Conservation (phyloP, 371 early-diverging fungal species). For the Zancudomyces culisetae region DNA sequence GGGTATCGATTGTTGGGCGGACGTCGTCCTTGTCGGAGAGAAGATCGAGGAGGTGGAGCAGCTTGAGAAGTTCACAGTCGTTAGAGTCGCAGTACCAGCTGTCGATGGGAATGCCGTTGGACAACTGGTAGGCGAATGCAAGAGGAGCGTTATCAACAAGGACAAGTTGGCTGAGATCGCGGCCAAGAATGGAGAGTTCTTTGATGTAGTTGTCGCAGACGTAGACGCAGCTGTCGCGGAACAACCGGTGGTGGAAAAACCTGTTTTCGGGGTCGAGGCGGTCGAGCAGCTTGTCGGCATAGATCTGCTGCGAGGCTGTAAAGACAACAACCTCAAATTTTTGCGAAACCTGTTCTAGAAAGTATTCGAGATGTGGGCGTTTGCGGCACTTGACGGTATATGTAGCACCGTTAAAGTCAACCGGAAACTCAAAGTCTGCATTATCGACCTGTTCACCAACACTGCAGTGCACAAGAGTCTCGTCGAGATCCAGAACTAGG, state of each 20-base stretch:
- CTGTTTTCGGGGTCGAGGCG: conserved; percentile 35
- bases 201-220: conserved; percentile 47
- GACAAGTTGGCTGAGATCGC: conserved; percentile 35
- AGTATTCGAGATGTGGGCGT: conserved; percentile 27
- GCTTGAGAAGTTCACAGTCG: conserved; percentile 32
- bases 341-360: conserved; percentile 28
- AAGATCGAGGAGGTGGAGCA: conserved; percentile 33
- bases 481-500: conserved; percentile 50
- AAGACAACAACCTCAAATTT: conserved; percentile 54
- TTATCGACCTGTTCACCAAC: conserved; percentile 26
- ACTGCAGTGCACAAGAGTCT: conserved; percentile 54
- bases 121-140: conserved; percentile 38
- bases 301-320: conserved; percentile 49
- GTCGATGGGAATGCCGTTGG: conserved; percentile 49
- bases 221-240: conserved; percentile 39
- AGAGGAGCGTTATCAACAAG: conserved; percentile 48
- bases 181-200: conserved; percentile 41
- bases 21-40: conserved; percentile 37
- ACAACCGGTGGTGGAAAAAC: conserved; percentile 32
- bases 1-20: conserved; percentile 32
- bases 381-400: conserved; percentile 29
- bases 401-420: conserved; percentile 30
- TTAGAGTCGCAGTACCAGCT: conserved; percentile 43
- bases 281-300: conserved; percentile 41
- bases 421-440: conserved; percentile 33